Evolutionary conservation across 441 rosid genomes (phyloP).

Genomic region (Viola pubescens): DNA sequence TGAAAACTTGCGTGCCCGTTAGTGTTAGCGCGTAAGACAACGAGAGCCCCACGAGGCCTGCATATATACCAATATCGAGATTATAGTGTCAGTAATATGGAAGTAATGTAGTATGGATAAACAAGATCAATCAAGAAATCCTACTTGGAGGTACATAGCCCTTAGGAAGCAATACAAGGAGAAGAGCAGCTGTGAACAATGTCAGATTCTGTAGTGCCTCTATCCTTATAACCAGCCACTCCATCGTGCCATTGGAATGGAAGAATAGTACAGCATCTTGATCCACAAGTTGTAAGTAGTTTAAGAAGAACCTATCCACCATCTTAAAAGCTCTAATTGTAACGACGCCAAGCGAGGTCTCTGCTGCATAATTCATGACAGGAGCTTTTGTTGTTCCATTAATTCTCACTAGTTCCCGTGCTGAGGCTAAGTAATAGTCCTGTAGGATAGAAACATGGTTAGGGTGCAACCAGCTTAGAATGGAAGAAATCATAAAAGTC

Average conservation of each 20-base stretch:
- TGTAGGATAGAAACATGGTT: constrained; percentile 14
- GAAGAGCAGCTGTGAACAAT: constrained; percentile 64
- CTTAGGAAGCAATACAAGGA: constrained; percentile 62
- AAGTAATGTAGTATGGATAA: no score
- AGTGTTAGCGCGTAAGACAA: constrained; percentile 71
- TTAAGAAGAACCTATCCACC: constrained; percentile 51
- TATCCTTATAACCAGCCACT: constrained; percentile 71
- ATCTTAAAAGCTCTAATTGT: constrained; percentile 78
- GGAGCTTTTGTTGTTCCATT: constrained; percentile 94
- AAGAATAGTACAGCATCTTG: constrained; percentile 67
- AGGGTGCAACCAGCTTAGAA: constrained; percentile 1
- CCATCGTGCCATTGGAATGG: constrained; percentile 59
- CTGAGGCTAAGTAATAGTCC: constrained; percentile 68
- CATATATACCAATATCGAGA: background rate
- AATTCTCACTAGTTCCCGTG: constrained; percentile 73
- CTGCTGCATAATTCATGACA: constrained; percentile 70
- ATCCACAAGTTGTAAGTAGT: constrained; percentile 55
- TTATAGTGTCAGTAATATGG: background rate
- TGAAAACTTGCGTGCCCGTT: constrained; percentile 52
- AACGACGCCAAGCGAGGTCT: constrained; percentile 70
- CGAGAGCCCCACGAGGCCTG: constrained; percentile 87
- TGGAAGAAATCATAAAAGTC: background rate
- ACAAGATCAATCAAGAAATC: background rate
- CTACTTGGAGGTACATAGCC: constrained; percentile 58
- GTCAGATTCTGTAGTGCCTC: constrained; percentile 65